A percentile compares a stretch with the other conserved stretches of the same genome.
Conservation (phyloP, 140 eudicot species). For the Cichorium intybus region DNA sequence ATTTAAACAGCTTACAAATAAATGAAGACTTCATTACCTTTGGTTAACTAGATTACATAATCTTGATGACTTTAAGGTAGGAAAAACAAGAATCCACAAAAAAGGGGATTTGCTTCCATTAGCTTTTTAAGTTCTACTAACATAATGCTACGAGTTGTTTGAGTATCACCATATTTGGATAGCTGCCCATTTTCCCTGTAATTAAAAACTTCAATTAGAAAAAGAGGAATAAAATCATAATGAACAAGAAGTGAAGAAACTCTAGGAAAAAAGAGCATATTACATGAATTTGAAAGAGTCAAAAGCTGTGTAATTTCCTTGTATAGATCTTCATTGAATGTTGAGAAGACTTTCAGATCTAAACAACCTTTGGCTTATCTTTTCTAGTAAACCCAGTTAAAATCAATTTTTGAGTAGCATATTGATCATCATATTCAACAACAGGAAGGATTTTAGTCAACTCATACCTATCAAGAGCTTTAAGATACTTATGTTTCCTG, state of each 20-base stretch:
- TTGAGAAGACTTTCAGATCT: conserved; percentile 80
- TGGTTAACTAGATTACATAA: conserved; percentile 79
- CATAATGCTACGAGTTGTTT: conserved; percentile 80
- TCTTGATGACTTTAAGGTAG: conserved; percentile 73
- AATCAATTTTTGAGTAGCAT: neutral
- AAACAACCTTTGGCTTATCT: conserved; percentile 78
- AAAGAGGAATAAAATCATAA: neutral
- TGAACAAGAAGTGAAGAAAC: neutral
- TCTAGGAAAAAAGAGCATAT: neutral
- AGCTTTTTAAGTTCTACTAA: conserved; percentile 72
- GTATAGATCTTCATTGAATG: conserved; percentile 67
- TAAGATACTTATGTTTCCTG: conserved; percentile 85
- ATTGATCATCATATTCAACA: neutral
- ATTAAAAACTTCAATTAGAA: neutral
- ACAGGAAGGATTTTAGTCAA: neutral
- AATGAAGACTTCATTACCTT: conserved; percentile 42
- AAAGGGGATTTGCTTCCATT: conserved; percentile 88
- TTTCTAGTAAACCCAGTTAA: conserved; percentile 42
- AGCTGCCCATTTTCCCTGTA: conserved; percentile 85
- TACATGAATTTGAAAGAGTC: conserved; percentile 74
- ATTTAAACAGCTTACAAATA: neutral
- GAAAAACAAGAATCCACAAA: conserved; percentile 78
- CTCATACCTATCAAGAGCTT: conserved; percentile 68
- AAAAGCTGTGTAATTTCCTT: conserved; percentile 74
- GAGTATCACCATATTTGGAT: conserved; percentile 82